phyloP scores from a whole-genome alignment of 768 basidiomycete genomes.

The Leucosporidium scottii region DNA sequence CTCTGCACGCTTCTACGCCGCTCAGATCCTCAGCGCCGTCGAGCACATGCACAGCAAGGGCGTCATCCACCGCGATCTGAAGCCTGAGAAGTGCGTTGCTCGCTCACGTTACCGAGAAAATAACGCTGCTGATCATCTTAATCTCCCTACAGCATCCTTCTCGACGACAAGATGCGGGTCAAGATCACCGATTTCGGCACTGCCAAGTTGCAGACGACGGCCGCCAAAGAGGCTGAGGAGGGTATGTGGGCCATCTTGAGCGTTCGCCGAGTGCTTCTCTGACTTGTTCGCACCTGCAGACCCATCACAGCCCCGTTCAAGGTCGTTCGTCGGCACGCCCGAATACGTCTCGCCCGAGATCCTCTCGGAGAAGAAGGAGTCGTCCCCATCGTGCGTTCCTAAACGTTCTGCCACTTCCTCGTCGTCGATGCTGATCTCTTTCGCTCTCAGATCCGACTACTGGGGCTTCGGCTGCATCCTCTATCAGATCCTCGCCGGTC shows the following conservation, averaged over 20 bases:
- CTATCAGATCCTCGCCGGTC: conserved; percentile 85
- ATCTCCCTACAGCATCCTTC: conserved; percentile 81
- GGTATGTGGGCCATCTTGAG: conserved; percentile 11
- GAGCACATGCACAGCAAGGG: conserved; percentile 85
- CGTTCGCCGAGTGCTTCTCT: too few relatives aligned
- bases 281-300: conserved; percentile 4
- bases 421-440: neutral
- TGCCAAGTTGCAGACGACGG: conserved; percentile 44
- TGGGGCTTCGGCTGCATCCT: conserved; percentile 95
- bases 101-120: neutral
- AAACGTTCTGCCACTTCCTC: neutral
- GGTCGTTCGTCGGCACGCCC: conserved; percentile 78
- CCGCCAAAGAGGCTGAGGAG: conserved; percentile 3
- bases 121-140: too few relatives aligned
- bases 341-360: conserved; percentile 87
- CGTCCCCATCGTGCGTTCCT: conserved; percentile 60
- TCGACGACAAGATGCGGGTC: conserved; percentile 78
- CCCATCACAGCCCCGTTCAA: conserved; percentile 15
- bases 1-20: conserved; percentile 76
- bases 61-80: conserved; percentile 69
- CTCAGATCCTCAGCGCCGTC: conserved; percentile 81
- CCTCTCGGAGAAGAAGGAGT: conserved; percentile 56
- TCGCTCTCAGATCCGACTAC: conserved; percentile 64
- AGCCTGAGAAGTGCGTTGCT: conserved; percentile 45
- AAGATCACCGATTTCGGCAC: conserved; percentile 98